Conservation (phyloP, 2,329 filamentous ascomycete species). For the Teratosphaeria destructans region DNA sequence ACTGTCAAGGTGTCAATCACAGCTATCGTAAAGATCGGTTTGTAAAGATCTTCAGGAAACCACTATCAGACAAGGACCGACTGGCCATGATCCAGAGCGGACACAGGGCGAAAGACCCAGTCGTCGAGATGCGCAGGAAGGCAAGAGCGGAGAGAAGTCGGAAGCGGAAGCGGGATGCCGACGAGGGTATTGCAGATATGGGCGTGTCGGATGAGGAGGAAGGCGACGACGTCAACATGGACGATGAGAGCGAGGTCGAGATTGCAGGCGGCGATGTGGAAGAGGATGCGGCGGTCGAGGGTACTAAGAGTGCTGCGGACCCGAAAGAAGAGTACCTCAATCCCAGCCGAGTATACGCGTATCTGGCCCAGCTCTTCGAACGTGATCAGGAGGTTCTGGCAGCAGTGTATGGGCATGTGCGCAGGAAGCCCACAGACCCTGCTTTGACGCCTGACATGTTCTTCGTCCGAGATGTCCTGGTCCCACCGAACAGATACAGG, state of each 20-base stretch:
- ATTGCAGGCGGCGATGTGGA: slow-evolving; percentile 41
- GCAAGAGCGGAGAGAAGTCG: slow-evolving; percentile 28
- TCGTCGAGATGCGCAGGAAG: slow-evolving; percentile 48
- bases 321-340: slow-evolving; percentile 65
- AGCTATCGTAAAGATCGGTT: slow-evolving; percentile 80
- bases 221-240: slow-evolving; percentile 31
- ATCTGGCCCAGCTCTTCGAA: slow-evolving; percentile 69
- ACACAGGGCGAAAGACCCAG: slow-evolving; percentile 59
- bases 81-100: slow-evolving; percentile 62
- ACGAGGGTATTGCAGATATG: slow-evolving; percentile 63
- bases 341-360: slow-evolving; percentile 70
- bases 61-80: slow-evolving; percentile 63
- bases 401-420: slow-evolving; percentile 55
- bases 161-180: slow-evolving; percentile 41
- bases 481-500: slow-evolving; percentile 85
- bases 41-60: slow-evolving; percentile 87
- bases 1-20: slow-evolving; percentile 62
- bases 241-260: slow-evolving; percentile 23
- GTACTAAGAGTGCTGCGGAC: slow-evolving; percentile 23
- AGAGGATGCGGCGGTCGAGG: slow-evolving; percentile 34
- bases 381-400: slow-evolving; percentile 76
- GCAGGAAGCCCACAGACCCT: background rate
- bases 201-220: slow-evolving; percentile 39
- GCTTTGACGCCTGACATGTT: slow-evolving; percentile 61
- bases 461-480: slow-evolving; percentile 75